Evolutionary conservation across 1,139 yeast genomes (phyloP).

Genomic region (Candida frijolesensis): DNA sequence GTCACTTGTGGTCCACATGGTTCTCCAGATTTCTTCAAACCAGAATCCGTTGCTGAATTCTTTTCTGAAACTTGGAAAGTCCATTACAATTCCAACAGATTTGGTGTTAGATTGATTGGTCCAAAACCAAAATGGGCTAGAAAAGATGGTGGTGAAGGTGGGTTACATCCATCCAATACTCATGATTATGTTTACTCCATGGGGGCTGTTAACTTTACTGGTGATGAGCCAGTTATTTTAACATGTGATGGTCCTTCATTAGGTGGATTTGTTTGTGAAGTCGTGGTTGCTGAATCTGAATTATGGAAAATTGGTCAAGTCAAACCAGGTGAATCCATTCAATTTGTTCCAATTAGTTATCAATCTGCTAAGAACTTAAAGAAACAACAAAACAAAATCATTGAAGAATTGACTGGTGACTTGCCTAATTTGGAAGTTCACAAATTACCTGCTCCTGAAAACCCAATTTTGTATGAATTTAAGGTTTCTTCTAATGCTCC

Average conservation of each 20-base stretch:
- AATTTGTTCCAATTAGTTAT: slow-evolving; percentile 76
- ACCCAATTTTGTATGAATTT: slow-evolving; percentile 62
- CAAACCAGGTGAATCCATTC: slow-evolving; percentile 86
- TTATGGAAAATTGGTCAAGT: slow-evolving; percentile 99
- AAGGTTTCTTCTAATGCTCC: slow-evolving; percentile 58
- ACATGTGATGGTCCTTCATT: slow-evolving; percentile 97
- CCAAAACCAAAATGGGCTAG: slow-evolving; percentile 98
- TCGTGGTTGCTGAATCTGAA: slow-evolving; percentile 93
- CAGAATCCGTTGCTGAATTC: slow-evolving; percentile 75
- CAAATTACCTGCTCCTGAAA: slow-evolving; percentile 45
- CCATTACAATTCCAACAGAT: slow-evolving; percentile 94
- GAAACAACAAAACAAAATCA: slow-evolving; percentile 55
- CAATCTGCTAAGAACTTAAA: slow-evolving; percentile 69
- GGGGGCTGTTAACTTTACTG: slow-evolving; percentile 96
- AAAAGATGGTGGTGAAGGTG: slow-evolving; percentile 97
- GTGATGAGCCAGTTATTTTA: slow-evolving; percentile 96
- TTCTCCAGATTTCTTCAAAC: slow-evolving; percentile 87
- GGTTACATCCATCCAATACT: slow-evolving; percentile 95
- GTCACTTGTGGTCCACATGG: slow-evolving; percentile 98
- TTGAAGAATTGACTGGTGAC: slow-evolving; percentile 45
- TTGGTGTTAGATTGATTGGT: slow-evolving; percentile 92
- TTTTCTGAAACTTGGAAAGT: slow-evolving; percentile 85
- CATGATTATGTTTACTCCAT: slow-evolving; percentile 96
- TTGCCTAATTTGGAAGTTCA: slow-evolving; percentile 39
- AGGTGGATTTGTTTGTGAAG: slow-evolving; percentile 97